Percentiles rank a stretch among this genome's conserved stretches.
Evolutionary conservation across 805 yeast genomes (phyloP).

Genomic region (Metschnikowia picachoensis): DNA sequence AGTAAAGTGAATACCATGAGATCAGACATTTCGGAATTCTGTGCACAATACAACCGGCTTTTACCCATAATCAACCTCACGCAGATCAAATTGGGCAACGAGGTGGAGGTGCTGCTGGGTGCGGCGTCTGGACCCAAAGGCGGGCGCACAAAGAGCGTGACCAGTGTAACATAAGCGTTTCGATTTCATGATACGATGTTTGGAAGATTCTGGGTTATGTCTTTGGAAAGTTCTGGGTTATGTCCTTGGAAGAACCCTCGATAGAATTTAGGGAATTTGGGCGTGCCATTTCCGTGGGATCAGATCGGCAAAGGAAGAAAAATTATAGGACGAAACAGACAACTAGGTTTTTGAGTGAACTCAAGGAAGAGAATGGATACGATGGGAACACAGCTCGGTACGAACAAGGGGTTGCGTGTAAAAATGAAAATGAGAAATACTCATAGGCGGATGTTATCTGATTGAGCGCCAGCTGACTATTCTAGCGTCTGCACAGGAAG

Average conservation of each 20-base stretch:
- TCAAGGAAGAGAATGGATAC: too few species aligned
- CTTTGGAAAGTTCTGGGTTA: background rate
- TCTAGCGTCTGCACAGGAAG: too few species aligned
- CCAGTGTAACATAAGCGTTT: background rate
- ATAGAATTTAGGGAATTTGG: background rate
- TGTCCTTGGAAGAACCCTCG: background rate
- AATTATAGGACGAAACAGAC: too few species aligned
- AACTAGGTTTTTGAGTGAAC: too few species aligned
- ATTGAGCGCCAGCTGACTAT: too few species aligned
- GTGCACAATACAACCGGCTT: conserved; percentile 41
- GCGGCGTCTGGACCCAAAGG: background rate
- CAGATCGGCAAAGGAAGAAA: too few species aligned
- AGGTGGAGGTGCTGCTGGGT: conserved; percentile 40
- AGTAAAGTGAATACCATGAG: conserved; percentile 36
- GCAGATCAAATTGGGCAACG: conserved; percentile 48
- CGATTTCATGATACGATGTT: too few species aligned
- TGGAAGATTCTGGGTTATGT: too few species aligned
- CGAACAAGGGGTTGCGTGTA: too few species aligned
- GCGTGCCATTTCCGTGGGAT: background rate
- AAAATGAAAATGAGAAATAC: too few species aligned
- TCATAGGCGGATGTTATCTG: too few species aligned
- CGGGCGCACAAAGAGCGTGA: background rate
- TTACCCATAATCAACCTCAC: conserved; percentile 49
- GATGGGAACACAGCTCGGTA: too few species aligned
- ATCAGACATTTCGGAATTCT: conserved; percentile 39